These are phyloP conservation scores for Auricularia sp. DNA, from an alignment of 768 basidiomycete genomes.

Conservation along the genomic window DNA sequence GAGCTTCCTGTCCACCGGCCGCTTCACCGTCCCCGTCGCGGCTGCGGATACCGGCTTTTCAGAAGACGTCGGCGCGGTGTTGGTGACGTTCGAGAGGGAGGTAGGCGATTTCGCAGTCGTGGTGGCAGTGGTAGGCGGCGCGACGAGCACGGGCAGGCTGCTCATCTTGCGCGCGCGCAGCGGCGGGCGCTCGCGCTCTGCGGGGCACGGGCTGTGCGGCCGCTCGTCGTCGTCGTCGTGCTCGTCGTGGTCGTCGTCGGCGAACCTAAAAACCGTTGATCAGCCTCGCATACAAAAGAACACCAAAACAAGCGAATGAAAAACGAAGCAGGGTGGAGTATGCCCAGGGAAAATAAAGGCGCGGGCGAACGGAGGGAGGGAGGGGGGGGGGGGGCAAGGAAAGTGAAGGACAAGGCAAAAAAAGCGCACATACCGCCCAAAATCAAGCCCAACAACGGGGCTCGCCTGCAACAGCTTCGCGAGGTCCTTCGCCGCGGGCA, in stretches of 20 bases:
- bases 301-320: too few relatives aligned
- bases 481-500: constrained; percentile 29
- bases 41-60: not conserved
- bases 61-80: not conserved
- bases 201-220: constrained; percentile 39
- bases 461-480: constrained; percentile 57
- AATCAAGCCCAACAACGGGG: constrained; percentile 63
- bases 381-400: too few relatives aligned
- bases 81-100: not conserved
- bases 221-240: constrained; percentile 20
- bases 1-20: constrained; percentile 2
- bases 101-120: not conserved
- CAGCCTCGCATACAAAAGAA: not conserved
- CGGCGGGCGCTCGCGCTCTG: constrained; percentile 6
- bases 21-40: not conserved
- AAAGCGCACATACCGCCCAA: constrained; percentile 34
- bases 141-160: not conserved
- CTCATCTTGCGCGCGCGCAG: not conserved
- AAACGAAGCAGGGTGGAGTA: too few relatives aligned
- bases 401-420: too few relatives aligned
- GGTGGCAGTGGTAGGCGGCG: not conserved
- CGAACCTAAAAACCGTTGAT: constrained; percentile 1
- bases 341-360: too few relatives aligned
- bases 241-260: constrained; percentile 17
- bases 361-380: too few relatives aligned